phyloP scores from a whole-genome alignment of 129 eudicot genomes.

The Arctium lappa region DNA sequence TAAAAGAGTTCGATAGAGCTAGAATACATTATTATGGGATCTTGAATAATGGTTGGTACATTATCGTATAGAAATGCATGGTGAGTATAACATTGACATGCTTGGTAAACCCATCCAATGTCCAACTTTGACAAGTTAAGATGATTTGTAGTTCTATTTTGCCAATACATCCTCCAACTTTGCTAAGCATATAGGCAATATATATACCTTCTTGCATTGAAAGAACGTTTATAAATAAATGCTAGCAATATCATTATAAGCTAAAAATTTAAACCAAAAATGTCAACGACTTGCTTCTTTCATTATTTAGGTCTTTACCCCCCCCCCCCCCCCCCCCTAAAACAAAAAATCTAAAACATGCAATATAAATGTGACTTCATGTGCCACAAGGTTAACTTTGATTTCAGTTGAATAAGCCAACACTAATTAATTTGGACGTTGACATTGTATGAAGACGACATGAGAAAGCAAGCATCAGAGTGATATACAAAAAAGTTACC shows the following conservation, averaged over 20 bases:
- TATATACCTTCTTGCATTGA: not conserved
- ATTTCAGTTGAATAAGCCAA: not conserved
- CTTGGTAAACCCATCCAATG: not conserved
- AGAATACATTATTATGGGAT: slow-evolving; percentile 5
- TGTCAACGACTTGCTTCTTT: not conserved
- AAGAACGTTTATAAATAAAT: not conserved
- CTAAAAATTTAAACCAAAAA: not conserved
- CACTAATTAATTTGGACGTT: not conserved
- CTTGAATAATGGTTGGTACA: not conserved
- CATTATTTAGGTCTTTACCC: not conserved
- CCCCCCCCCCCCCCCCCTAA: not conserved
- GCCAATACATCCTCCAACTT: slow-evolving; percentile 1
- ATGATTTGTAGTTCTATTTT: not conserved
- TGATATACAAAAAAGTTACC: slow-evolving; percentile 40
- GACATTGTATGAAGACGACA: not conserved
- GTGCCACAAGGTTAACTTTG: not conserved
- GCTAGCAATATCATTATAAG: not conserved
- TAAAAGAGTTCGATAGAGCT: not conserved
- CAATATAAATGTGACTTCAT: not conserved
- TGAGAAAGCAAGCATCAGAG: slow-evolving; percentile 2
- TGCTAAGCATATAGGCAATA: not conserved
- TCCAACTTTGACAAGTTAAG: not conserved
- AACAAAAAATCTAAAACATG: not conserved
- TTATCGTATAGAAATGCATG: not conserved
- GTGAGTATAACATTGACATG: slow-evolving; percentile 6